Evolutionary conservation across 371 early-diverging fungal species (phyloP).

Genomic region (Gilbertella persicaria): DNA sequence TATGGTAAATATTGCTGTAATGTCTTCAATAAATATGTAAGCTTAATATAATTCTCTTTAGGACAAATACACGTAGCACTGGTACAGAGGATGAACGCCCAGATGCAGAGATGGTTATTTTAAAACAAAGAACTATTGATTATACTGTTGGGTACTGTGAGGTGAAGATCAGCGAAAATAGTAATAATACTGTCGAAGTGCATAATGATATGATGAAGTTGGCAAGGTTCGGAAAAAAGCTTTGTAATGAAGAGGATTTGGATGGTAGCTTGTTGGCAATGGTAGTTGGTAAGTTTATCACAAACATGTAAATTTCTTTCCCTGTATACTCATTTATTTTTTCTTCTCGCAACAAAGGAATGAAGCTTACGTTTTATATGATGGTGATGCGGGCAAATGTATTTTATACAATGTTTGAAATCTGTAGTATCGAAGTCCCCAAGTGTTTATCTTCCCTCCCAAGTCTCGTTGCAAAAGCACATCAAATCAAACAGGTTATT

Average conservation of each 20-base stretch:
- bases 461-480: constrained; percentile 8
- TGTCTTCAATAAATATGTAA: constrained; percentile 14
- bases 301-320: constrained; percentile 1
- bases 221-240: constrained; percentile 13
- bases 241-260: constrained; percentile 19
- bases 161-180: constrained; percentile 17
- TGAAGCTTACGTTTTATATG: constrained; percentile 17
- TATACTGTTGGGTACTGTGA: constrained; percentile 16
- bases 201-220: constrained; percentile 8
- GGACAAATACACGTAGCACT: constrained; percentile 16
- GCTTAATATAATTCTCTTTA: constrained; percentile 17
- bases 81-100: constrained; percentile 18
- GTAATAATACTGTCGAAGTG: constrained; percentile 11
- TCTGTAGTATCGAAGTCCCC: constrained; percentile 12
- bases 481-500: constrained; percentile 11
- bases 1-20: constrained; percentile 17
- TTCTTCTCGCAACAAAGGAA: constrained; percentile 10
- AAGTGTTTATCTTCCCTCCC: constrained; percentile 9
- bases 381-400: constrained; percentile 8
- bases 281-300: constrained; percentile 20
- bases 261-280: constrained; percentile 12
- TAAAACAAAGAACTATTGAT: constrained; percentile 14
- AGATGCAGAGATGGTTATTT: constrained; percentile 17
- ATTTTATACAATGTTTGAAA: constrained; percentile 18
- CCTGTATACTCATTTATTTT: constrained; percentile 4